Conservation (phyloP, 106 monocot genomes). For the Platanthera guangdongensis region DNA sequence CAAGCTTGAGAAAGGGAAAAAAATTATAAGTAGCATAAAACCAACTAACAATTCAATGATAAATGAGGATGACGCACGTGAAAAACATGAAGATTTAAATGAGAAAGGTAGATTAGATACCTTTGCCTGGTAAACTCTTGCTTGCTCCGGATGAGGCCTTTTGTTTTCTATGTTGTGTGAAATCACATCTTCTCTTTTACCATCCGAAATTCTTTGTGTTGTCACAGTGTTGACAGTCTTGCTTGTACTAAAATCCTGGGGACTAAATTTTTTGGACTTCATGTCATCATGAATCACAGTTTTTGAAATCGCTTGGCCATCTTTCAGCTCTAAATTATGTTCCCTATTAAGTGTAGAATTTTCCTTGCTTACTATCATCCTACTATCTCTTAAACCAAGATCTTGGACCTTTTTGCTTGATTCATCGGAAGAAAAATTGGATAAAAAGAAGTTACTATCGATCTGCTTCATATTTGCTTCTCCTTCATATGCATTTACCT, state of each 20-base stretch:
- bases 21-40: not conserved
- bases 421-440: not conserved
- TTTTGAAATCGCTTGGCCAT: not conserved
- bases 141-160: slow-evolving; percentile 5
- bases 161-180: slow-evolving; percentile 20
- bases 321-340: not conserved
- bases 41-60: not conserved
- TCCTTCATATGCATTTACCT: slow-evolving; percentile 12
- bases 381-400: slow-evolving; percentile 2
- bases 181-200: not conserved
- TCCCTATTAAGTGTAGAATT: not conserved
- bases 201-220: slow-evolving; percentile 1
- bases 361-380: not conserved
- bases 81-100: not conserved
- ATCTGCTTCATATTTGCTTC: not conserved
- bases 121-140: slow-evolving; percentile 5
- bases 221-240: not conserved
- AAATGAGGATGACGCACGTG: not conserved
- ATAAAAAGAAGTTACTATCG: not conserved
- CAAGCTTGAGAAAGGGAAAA: not conserved
- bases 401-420: not conserved
- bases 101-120: slow-evolving; percentile 7
- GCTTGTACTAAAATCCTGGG: not conserved
- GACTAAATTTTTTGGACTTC: not conserved
- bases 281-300: too few relatives aligned